Percentiles rank a stretch among this genome's conserved stretches.
phyloP scores from a whole-genome alignment of 2,329 filamentous ascomycete genomes.

The Aspergillus piperis region DNA sequence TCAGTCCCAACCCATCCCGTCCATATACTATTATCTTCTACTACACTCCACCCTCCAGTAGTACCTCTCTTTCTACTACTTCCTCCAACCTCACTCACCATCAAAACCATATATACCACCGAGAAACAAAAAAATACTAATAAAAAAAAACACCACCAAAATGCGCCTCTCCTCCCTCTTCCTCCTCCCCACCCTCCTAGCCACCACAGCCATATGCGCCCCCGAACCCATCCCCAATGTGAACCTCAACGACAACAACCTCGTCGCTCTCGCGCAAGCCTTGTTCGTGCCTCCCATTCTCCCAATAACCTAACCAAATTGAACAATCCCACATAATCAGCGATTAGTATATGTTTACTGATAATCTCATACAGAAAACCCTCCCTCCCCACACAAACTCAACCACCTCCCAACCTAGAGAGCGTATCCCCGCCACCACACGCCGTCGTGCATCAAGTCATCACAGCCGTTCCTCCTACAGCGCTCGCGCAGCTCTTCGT shows the following conservation, averaged over 20 bases:
- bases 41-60: background rate
- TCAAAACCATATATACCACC: background rate
- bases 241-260: slow-evolving; percentile 15
- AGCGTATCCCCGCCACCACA: slow-evolving; percentile 35
- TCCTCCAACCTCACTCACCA: background rate
- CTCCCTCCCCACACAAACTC: slow-evolving; percentile 15
- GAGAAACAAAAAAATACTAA: background rate
- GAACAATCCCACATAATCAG: too few species aligned
- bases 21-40: background rate
- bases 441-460: slow-evolving; percentile 32
- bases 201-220: slow-evolving; percentile 18
- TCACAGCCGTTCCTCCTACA: slow-evolving; percentile 33
- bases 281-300: slow-evolving; percentile 11
- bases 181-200: slow-evolving; percentile 17
- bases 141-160: background rate
- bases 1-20: background rate
- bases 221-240: slow-evolving; percentile 17
- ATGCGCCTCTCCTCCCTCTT: slow-evolving; percentile 23
- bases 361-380: slow-evolving; percentile 14
- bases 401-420: slow-evolving; percentile 29
- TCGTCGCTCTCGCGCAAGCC: slow-evolving; percentile 23
- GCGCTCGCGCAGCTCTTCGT: slow-evolving; percentile 34
- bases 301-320: background rate
- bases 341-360: background rate
- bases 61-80: background rate